Percentiles rank a stretch among this genome's conserved stretches.
Conservation (phyloP, 768 basidiomycete species). For the Mycena haematopus region DNA sequence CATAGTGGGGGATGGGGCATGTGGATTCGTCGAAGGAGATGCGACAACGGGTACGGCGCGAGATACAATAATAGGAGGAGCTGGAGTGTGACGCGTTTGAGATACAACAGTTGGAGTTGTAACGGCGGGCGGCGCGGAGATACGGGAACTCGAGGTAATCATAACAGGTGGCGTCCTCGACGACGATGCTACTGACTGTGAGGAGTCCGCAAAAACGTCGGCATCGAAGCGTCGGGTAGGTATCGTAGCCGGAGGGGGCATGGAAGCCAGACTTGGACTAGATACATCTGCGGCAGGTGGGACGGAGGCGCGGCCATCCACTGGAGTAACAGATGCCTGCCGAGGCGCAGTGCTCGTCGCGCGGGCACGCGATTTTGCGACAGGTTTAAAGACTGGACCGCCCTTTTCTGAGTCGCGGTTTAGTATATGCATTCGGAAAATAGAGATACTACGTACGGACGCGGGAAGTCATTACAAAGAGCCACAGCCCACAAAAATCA, state of each 20-base stretch:
- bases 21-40: not conserved
- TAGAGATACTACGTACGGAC: constrained; percentile 51
- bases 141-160: constrained; percentile 14
- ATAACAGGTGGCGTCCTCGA: constrained; percentile 10
- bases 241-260: constrained; percentile 18
- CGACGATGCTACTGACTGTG: constrained; percentile 17
- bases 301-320: constrained; percentile 2
- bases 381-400: constrained; percentile 70
- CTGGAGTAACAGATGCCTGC: constrained; percentile 24
- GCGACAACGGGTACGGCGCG: constrained; percentile 2
- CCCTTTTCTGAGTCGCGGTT: constrained; percentile 65
- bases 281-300: constrained; percentile 13
- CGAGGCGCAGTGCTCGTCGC: constrained; percentile 35
- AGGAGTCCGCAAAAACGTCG: constrained; percentile 7
- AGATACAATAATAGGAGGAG: constrained; percentile 19
- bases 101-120: constrained; percentile 2
- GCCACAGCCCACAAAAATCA: constrained; percentile 10
- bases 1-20: constrained; percentile 20
- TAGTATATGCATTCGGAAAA: constrained; percentile 8
- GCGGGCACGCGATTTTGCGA: constrained; percentile 61
- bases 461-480: constrained; percentile 52
- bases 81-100: constrained; percentile 16
- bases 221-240: constrained; percentile 5
- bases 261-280: not conserved
- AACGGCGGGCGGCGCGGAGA: constrained; percentile 17